Evolutionary conservation across 2,329 filamentous ascomycete genomes (phyloP), one percentile per base, ranked within the genome.

Genomic region (Trichoderma sp.): DNA sequence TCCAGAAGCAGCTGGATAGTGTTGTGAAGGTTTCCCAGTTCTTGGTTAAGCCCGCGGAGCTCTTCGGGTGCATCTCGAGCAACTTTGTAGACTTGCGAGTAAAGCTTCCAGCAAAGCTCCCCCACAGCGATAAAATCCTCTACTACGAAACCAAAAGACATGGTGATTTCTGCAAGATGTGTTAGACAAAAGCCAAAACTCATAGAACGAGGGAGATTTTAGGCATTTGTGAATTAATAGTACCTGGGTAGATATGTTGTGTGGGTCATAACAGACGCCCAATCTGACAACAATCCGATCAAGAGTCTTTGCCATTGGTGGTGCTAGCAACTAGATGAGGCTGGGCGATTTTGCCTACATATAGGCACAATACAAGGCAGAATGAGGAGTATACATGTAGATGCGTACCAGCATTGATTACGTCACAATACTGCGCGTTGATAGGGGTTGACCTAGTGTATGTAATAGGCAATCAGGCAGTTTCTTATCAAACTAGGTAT

Each of bases 41-140:
- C 59, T 12, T 63, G 29, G 12, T 34, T 63, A 6, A 63, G 42
- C 1, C 59, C 59, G 3, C 42, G 42, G 2, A 63, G 59, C 17
- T 63, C 59, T 52, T 63, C 59, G 10, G 59, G 59, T 1, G 59
- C 59, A 37, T 63, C 42, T 7, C 59, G 39, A 17, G 59, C 34
- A n/a, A 63, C 59, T 4, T 63, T 63, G 13, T 63, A 63, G n/a
- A 63, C 59, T 32, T 63, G 29, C 3, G 59, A 53, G 22, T 63
- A 52, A 19, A 63, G 45, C 9, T 63, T 37, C 59, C 59, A 63
- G 19, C 42, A 63, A 39, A 63, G 45, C 32, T 63, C 27, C 3
- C 32, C 42, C 25, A 53, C 45, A 2, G 29, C 45, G 9, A 63
- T 32, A 9, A 53, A 52, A 27, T 37, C 29, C 8, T 19, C 59